Base-by-base conservation (phyloP, 1,284 basidiomycete species). In the Trichosporon coremiiforme region DNA sequence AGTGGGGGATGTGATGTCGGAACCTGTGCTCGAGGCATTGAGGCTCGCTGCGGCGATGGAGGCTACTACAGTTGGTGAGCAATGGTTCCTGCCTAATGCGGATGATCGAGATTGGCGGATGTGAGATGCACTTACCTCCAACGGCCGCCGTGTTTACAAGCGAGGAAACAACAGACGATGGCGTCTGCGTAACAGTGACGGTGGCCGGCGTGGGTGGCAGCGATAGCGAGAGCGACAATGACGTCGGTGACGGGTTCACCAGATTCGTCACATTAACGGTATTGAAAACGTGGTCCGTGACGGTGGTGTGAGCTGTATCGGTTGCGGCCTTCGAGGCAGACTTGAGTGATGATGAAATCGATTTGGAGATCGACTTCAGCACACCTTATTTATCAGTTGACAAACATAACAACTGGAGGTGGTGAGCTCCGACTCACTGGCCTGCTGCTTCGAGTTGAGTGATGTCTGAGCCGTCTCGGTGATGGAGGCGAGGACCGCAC, bases 381-480 rank as follows among this genome's bases (percentile, higher is more conserved):
- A 62, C n/a, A 12, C 57, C 57, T 62, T 4, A 17, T 4, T 8
- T 31, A 10, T 62, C 17, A 62, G 57, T 31, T 15, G 29, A 31
- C 55, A 7, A 25, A 9, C 10, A n/a, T 8, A 33, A 15, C 10
- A n/a, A n/a, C 57, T 41, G 9, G 0, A 2, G 12, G 12, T 15
- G 13, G 38, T 15, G 9, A 41, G 12, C 13, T 2, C 4, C 17
- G 8, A 62, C 57, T 17, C 8, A 62, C 57, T 62, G 31, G 57
- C n/a, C 29, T 62, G 29, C 57, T 62, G 29, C 15, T 62, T 62
- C 6, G 57, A 35, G 31, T 62, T 62, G 31, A 62, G 57, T 8
- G 57, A 62, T 4, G 57, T 62, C 57, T 62, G 57, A 6, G 57
- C 57, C 17, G 57, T 31, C 57, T 62, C 57, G 35, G 57, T 62